Conservation (phyloP, 225 moss, liverwort and hornwort species). For the Marchantia paleacea region DNA sequence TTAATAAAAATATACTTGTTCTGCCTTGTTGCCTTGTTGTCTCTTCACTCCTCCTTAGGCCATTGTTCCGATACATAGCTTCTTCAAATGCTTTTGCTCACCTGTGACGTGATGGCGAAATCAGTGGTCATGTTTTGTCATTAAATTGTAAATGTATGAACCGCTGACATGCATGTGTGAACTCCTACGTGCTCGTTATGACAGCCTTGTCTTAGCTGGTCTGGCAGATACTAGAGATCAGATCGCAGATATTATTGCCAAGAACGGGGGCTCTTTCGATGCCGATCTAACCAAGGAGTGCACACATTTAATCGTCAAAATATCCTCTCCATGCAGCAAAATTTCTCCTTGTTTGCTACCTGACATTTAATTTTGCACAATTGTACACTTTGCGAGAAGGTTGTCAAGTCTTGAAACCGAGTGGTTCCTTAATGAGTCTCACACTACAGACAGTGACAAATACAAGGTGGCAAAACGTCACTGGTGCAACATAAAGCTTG, state of each 20-base stretch:
- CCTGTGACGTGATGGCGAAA: too few species aligned
- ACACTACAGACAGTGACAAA: slow-evolving; percentile 46
- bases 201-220: slow-evolving; percentile 1
- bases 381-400: not conserved
- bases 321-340: slow-evolving; percentile 35
- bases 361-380: not conserved
- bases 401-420: not conserved
- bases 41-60: too few species aligned
- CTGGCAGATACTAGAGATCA: slow-evolving; percentile 50
- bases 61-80: not conserved
- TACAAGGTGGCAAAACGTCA: slow-evolving; percentile 38
- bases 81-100: not conserved
- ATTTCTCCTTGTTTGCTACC: not conserved
- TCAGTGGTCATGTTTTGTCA: too few species aligned
- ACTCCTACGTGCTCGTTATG: not conserved
- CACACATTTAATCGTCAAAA: slow-evolving; percentile 78
- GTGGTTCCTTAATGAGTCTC: slow-evolving; percentile 26
- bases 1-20: not conserved
- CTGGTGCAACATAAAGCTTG: slow-evolving; percentile 38
- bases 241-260: slow-evolving; percentile 52
- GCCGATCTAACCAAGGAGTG: slow-evolving; percentile 69
- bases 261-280: slow-evolving; percentile 59
- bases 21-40: not conserved
- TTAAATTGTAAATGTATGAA: too few species aligned
- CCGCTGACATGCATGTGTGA: too few species aligned